Percentiles rank a stretch among this genome's conserved stretches.
These are phyloP conservation scores for Peronospora belbahrii DNA, from an alignment of 352 stramenopile genomes.

Conservation along the genomic window DNA sequence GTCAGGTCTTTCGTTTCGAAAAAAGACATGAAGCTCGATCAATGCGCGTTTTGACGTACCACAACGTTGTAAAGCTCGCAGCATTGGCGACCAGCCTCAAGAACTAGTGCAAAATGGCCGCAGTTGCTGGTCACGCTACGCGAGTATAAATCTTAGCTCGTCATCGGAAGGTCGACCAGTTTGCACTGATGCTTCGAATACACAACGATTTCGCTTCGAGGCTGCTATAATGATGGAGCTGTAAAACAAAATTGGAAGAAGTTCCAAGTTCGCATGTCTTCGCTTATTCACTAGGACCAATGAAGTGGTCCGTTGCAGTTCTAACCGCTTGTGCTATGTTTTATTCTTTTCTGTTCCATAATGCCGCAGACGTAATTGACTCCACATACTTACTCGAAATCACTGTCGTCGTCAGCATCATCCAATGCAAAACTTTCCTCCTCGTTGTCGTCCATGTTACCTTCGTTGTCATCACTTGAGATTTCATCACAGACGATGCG, in stretches of 20 bases:
- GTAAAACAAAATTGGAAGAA: constrained; percentile 10
- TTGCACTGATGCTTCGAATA: too few relatives aligned
- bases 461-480: constrained; percentile 44
- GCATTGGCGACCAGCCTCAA: too few relatives aligned
- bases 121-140: too few relatives aligned
- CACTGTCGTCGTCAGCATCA: constrained; percentile 48
- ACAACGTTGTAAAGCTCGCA: too few relatives aligned
- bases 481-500: constrained; percentile 46
- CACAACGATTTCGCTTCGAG: too few relatives aligned
- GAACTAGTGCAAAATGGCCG: too few relatives aligned
- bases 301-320: constrained; percentile 6
- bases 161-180: too few relatives aligned
- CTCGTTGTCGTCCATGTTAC: constrained; percentile 24
- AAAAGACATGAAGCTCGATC: too few relatives aligned
- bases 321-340: not conserved
- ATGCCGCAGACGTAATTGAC: constrained; percentile 7
- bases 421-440: constrained; percentile 49
- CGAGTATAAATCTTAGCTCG: too few relatives aligned
- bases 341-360: constrained; percentile 2
- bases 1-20: too few relatives aligned
- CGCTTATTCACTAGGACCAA: not conserved
- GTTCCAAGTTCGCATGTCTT: constrained; percentile 3
- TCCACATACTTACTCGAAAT: constrained; percentile 36
- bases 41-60: too few relatives aligned
- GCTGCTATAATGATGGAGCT: not conserved